Evolutionary conservation across 2,329 filamentous ascomycete genomes (phyloP).

Genomic region (Ploettnerulaceae sp.): DNA sequence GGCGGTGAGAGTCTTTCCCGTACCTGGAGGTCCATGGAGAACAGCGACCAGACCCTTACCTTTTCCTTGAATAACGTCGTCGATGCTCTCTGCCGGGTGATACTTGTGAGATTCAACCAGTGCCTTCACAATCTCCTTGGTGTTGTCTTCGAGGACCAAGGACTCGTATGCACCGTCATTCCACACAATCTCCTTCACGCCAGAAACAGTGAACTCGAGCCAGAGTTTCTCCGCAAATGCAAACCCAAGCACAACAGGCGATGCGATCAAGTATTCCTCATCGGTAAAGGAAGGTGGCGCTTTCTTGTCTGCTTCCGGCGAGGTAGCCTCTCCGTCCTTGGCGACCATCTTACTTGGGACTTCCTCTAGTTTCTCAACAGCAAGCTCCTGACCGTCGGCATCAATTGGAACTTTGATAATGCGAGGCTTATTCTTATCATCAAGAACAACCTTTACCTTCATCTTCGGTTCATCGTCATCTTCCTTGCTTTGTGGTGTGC

Average conservation of each 20-base stretch:
- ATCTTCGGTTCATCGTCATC: conserved; percentile 32
- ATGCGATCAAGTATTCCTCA: conserved; percentile 79
- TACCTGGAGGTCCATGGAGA: conserved; percentile 79
- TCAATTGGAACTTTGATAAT: conserved; percentile 52
- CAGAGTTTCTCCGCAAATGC: conserved; percentile 84
- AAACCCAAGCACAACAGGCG: conserved; percentile 80
- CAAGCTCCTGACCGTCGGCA: conserved; percentile 50
- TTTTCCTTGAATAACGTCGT: conserved; percentile 79
- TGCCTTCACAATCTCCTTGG: conserved; percentile 67
- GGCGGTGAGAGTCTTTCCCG: conserved; percentile 83
- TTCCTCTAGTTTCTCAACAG: conserved; percentile 52
- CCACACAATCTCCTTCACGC: conserved; percentile 77
- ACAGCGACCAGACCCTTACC: conserved; percentile 79
- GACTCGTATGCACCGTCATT: conserved; percentile 79
- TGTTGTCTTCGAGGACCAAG: conserved; percentile 62
- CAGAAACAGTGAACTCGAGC: conserved; percentile 80
- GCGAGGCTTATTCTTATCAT: conserved; percentile 47
- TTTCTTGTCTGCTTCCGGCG: conserved; percentile 32
- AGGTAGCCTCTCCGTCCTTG: conserved; percentile 21
- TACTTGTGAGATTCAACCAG: conserved; percentile 82
- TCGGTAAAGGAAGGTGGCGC: conserved; percentile 60
- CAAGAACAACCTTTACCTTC: conserved; percentile 35
- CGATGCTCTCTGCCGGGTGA: conserved; percentile 73
- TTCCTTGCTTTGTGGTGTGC: conserved; percentile 18
- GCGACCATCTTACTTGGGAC: conserved; percentile 35